These are phyloP conservation scores for Meyerozyma guilliermondii DNA, from an alignment of 1,139 yeast species.

Conservation along the genomic window DNA sequence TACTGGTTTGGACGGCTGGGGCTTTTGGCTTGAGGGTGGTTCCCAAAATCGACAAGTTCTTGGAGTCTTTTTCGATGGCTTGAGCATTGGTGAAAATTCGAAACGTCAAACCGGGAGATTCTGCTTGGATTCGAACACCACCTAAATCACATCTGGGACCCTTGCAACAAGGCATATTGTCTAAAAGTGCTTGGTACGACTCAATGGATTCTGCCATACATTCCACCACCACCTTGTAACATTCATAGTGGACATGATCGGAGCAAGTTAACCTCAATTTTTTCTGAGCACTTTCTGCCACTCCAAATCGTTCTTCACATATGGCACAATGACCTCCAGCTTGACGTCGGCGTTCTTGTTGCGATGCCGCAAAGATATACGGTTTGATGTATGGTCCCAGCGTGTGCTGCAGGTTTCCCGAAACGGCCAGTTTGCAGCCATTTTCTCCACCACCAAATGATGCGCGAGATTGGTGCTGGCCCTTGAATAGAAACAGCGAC, in stretches of 20 bases:
- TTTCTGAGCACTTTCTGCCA: background rate
- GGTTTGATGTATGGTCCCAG: background rate
- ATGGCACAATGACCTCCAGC: background rate
- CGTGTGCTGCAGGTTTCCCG: background rate
- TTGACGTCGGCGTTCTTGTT: background rate
- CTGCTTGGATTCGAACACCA: slow-evolving; percentile 4
- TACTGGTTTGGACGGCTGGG: background rate
- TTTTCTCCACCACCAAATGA: background rate
- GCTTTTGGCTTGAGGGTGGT: background rate
- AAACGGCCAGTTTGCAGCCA: background rate
- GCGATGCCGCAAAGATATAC: background rate
- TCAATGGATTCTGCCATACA: slow-evolving; percentile 4
- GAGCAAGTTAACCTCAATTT: slow-evolving; percentile 25
- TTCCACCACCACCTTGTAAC: slow-evolving; percentile 21
- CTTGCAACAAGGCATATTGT: slow-evolving; percentile 6
- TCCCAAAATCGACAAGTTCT: background rate
- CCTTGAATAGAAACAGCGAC: background rate
- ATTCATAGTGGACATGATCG: slow-evolving; percentile 35
- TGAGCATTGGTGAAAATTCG: background rate
- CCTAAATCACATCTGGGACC: slow-evolving; percentile 5
- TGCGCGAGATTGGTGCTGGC: background rate
- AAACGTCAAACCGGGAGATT: background rate
- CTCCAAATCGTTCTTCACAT: background rate
- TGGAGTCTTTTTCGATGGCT: background rate
- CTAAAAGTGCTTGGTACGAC: slow-evolving; percentile 7